A percentile compares a stretch with the other conserved stretches of the same genome.
Conservation (phyloP, 805 yeast genomes). For the Candida caryicola region DNA sequence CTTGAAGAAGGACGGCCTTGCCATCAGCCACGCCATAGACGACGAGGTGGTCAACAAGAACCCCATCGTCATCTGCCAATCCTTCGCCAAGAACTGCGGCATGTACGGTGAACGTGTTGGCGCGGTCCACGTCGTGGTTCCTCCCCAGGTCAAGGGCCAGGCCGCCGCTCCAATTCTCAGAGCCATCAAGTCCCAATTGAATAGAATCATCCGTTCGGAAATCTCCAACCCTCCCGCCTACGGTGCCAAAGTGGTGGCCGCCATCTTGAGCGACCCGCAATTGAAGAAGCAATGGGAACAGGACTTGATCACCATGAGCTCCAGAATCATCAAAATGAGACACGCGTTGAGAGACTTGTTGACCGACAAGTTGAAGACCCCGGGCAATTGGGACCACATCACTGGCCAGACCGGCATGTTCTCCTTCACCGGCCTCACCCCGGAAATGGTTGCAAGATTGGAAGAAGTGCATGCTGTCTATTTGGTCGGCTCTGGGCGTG, state of each 20-base stretch:
- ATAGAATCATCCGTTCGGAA: slow-evolving; percentile 74
- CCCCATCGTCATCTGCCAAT: slow-evolving; percentile 82
- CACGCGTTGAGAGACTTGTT: slow-evolving; percentile 58
- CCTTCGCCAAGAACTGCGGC: slow-evolving; percentile 95
- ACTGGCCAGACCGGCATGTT: slow-evolving; percentile 94
- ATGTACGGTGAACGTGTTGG: slow-evolving; percentile 98
- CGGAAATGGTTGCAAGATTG: slow-evolving; percentile 73
- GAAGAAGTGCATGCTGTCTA: slow-evolving; percentile 80
- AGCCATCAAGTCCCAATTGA: slow-evolving; percentile 74
- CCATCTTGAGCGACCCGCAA: slow-evolving; percentile 63
- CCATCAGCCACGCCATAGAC: slow-evolving; percentile 64
- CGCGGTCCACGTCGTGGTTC: slow-evolving; percentile 74
- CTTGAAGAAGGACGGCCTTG: slow-evolving; percentile 78
- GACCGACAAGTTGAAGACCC: slow-evolving; percentile 57
- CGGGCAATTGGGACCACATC: slow-evolving; percentile 92
- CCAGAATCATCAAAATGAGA: slow-evolving; percentile 81
- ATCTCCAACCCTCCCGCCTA: slow-evolving; percentile 93
- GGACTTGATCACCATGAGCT: slow-evolving; percentile 84
- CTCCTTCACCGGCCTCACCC: slow-evolving; percentile 83
- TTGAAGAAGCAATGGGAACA: slow-evolving; percentile 76
- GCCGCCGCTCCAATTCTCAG: slow-evolving; percentile 37
- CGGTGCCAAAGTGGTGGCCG: slow-evolving; percentile 88
- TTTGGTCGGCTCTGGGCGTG: slow-evolving; percentile 79
- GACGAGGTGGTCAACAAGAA: slow-evolving; percentile 22
- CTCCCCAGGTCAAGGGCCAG: slow-evolving; percentile 27